Evolutionary conservation across 768 basidiomycete species (phyloP).

Genomic region (Lentinula edodes): DNA sequence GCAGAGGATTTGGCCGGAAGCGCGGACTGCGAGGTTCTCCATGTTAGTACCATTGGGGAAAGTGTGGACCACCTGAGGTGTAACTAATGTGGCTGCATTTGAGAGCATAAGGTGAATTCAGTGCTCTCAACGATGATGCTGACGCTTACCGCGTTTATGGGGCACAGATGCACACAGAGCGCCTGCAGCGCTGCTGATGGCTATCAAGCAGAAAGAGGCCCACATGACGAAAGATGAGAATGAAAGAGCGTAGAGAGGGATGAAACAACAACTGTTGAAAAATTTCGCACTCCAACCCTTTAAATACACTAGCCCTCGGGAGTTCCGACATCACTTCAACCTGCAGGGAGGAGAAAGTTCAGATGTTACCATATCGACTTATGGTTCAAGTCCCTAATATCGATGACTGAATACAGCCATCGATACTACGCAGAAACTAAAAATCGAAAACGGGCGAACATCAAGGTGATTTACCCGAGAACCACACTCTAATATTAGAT

Average conservation of each 20-base stretch:
- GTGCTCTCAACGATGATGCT: no score
- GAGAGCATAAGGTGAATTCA: background rate
- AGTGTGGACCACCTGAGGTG: background rate
- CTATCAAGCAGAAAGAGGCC: background rate
- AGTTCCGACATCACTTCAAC: background rate
- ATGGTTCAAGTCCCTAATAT: no score
- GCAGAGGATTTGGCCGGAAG: background rate
- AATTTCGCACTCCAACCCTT: background rate
- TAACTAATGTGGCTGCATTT: background rate
- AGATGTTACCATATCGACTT: no score
- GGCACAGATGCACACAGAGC: background rate
- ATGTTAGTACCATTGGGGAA: background rate
- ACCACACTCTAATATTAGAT: no score
- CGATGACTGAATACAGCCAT: no score
- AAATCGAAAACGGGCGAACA: no score
- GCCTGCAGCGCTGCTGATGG: background rate
- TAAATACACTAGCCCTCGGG: background rate
- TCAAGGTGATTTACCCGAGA: no score
- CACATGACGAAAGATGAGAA: background rate
- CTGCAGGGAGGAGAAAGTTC: no score
- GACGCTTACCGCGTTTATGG: background rate
- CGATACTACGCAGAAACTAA: no score
- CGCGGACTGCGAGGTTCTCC: conserved; percentile 2
- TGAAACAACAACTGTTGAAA: background rate
- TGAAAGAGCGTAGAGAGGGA: background rate